Evolutionary conservation across 176 grass and related monocot genomes (phyloP), one percentile per base, ranked within the genome.

Genomic region (Eragrostis nindensis): DNA sequence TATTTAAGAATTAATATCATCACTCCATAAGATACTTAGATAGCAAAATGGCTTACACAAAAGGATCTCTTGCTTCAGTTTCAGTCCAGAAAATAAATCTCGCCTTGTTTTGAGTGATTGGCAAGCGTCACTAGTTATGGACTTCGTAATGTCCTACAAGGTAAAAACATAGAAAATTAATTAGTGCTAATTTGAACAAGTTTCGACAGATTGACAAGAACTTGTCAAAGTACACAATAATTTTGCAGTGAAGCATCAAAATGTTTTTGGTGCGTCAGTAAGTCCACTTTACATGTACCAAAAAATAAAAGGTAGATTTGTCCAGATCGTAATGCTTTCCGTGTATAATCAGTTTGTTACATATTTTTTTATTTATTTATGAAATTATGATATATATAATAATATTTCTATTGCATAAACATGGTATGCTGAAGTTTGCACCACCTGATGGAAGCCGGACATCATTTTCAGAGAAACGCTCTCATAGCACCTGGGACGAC

Each of bases 21-120:
- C 45, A 53, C 10, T 82, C 5, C 19, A 22, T 18, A 42, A 56
- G 14, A 62, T 32, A 57, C 36, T 7, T 38, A 66, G 62, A 26
- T 40, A 76, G 41, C 3, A 6, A 80, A 78, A 57, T 43, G 54
- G 82, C 96, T 95, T 88, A 95, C 92, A 99, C 75, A 99, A 82
- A 88, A 99, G 90, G 81, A 99, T 83, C 80, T 95, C 96, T 87
- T 93, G 96, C 83, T 95, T 95, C 36, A 98, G 68, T 89, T 91
- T 98, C 73, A 98, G 75, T 39, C 90, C 90, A 95, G 90, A 59
- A 86, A 98, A 98, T 54, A 93, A 74, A 80, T 98, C 90, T 41
- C 84, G 96, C 64, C 88, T 95, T 89, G 44, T 93, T 87, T 94
- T 95, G 68, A 98, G 72, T 79, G 88, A 91, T 72, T 93, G 90